Conservation (phyloP, 2,329 filamentous ascomycete species). For the Fonsecaea erecta region DNA sequence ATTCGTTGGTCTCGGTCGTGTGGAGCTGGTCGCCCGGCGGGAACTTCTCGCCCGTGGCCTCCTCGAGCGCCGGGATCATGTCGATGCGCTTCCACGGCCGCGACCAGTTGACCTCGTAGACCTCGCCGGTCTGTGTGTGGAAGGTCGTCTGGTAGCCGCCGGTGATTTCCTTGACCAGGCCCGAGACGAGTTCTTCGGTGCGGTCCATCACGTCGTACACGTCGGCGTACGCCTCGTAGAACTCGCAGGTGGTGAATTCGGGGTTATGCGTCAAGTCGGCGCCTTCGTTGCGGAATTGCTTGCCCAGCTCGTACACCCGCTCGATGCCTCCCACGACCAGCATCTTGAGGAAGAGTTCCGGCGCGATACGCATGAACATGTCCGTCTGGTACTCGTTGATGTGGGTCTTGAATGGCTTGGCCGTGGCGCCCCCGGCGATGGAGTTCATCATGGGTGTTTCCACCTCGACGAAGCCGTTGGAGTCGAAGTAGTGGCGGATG, state of each 20-base stretch:
- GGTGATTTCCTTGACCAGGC: conserved; percentile 83
- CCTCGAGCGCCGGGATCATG: conserved; percentile 93
- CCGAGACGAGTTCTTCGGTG: conserved; percentile 91
- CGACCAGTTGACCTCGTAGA: conserved; percentile 93
- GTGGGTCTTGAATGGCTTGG: conserved; percentile 90
- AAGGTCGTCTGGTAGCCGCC: conserved; percentile 85
- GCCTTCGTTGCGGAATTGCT: conserved; percentile 93
- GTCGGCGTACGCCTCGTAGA: conserved; percentile 93
- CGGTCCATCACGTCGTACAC: conserved; percentile 88
- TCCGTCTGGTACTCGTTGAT: conserved; percentile 97
- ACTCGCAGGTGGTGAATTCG: conserved; percentile 97
- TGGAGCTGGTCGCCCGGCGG: conserved; percentile 86
- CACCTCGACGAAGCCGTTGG: conserved; percentile 86
- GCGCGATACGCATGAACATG: conserved; percentile 92
- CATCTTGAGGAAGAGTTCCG: conserved; percentile 97
- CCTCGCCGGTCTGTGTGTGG: conserved; percentile 83
- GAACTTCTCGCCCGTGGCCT: conserved; percentile 90
- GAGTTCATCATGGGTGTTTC: conserved; percentile 98
- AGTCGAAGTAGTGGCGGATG: conserved; percentile 86
- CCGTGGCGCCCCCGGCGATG: conserved; percentile 93
- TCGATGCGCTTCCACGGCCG: conserved; percentile 90
- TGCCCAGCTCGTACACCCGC: conserved; percentile 92
- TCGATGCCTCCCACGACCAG: conserved; percentile 90
- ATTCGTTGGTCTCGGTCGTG: conserved; percentile 84
- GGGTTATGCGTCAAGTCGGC: conserved; percentile 95